phyloP scores from a whole-genome alignment of 768 basidiomycete genomes.

The Hygrophorus russula region DNA sequence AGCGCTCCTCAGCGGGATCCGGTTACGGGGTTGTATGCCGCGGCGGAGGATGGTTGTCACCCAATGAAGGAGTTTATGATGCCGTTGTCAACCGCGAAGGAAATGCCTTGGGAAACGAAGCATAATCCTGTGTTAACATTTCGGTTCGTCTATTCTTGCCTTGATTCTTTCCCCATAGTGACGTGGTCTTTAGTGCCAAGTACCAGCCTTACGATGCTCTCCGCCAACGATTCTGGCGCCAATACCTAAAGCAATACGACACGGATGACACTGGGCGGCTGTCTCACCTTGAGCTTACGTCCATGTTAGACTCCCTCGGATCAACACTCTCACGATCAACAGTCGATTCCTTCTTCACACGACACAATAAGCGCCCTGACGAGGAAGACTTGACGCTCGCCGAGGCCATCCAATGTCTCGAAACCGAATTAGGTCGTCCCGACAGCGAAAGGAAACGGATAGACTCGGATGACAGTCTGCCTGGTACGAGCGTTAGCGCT shows the following conservation, averaged over 20 bases:
- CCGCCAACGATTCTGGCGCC: constrained; percentile 83
- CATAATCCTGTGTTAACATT: constrained; percentile 61
- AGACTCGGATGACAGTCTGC: constrained; percentile 32
- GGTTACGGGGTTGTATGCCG: constrained; percentile 45
- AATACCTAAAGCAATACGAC: constrained; percentile 85
- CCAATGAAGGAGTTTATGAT: constrained; percentile 69
- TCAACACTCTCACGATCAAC: constrained; percentile 80
- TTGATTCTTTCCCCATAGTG: neutral
- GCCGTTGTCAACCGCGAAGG: constrained; percentile 48
- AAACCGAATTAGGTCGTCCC: constrained; percentile 70
- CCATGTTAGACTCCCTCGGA: constrained; percentile 94
- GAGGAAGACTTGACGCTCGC: constrained; percentile 67
- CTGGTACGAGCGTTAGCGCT: constrained; percentile 39
- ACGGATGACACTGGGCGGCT: constrained; percentile 66
- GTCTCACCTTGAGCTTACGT: constrained; percentile 79
- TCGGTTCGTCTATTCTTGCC: constrained; percentile 29
- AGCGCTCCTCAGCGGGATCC: constrained; percentile 57
- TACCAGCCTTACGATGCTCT: constrained; percentile 93
- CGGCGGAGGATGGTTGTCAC: constrained; percentile 38
- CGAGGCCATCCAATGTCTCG: constrained; percentile 77
- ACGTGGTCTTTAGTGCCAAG: constrained; percentile 50
- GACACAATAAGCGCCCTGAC: constrained; percentile 49
- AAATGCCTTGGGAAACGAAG: constrained; percentile 60
- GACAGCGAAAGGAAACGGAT: constrained; percentile 59
- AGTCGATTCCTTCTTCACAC: constrained; percentile 71